Percentiles rank a stretch among this genome's conserved stretches.
Conservation (phyloP, 2,329 filamentous ascomycete genomes). For the Chrysosphaeria jannelii region DNA sequence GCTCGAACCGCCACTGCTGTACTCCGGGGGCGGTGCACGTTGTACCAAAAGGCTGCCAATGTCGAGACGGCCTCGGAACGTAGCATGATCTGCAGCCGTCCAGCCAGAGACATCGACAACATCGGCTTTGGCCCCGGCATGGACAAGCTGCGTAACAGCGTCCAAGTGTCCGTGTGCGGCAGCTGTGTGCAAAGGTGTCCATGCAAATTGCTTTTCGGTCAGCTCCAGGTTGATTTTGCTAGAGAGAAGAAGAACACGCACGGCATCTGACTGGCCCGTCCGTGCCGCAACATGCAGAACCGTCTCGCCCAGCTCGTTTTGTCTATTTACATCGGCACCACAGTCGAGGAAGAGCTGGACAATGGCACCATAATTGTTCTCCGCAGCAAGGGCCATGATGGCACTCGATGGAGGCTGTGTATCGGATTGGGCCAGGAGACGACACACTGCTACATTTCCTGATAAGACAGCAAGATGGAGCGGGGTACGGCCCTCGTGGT, state of each 20-base stretch:
- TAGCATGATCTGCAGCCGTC: slow-evolving; percentile 81
- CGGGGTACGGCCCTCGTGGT: slow-evolving; percentile 69
- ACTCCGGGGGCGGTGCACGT: neutral
- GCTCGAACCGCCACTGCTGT: neutral
- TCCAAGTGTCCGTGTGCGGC: slow-evolving; percentile 61
- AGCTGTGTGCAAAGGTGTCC: slow-evolving; percentile 86
- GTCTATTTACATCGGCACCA: slow-evolving; percentile 78
- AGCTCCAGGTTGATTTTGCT: slow-evolving; percentile 33
- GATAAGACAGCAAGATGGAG: slow-evolving; percentile 79
- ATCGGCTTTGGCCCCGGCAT: slow-evolving; percentile 46
- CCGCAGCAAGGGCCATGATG: slow-evolving; percentile 66
- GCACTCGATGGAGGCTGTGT: slow-evolving; percentile 43
- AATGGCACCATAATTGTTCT: slow-evolving; percentile 59
- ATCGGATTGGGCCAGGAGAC: too few relatives aligned
- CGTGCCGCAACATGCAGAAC: slow-evolving; percentile 76
- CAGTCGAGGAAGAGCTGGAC: slow-evolving; percentile 70
- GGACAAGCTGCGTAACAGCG: slow-evolving; percentile 47
- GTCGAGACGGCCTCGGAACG: slow-evolving; percentile 58
- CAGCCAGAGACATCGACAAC: slow-evolving; percentile 65
- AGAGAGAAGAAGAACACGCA: slow-evolving; percentile 41
- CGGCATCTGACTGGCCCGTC: slow-evolving; percentile 60
- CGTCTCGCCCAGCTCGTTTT: slow-evolving; percentile 69
- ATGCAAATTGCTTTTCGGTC: slow-evolving; percentile 57
- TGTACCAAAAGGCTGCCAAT: slow-evolving; percentile 27
- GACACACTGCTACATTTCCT: slow-evolving; percentile 36